These are phyloP conservation scores for Rhododendron kiyosumense DNA, from an alignment of 148 eudicot species.

Conservation along the genomic window DNA sequence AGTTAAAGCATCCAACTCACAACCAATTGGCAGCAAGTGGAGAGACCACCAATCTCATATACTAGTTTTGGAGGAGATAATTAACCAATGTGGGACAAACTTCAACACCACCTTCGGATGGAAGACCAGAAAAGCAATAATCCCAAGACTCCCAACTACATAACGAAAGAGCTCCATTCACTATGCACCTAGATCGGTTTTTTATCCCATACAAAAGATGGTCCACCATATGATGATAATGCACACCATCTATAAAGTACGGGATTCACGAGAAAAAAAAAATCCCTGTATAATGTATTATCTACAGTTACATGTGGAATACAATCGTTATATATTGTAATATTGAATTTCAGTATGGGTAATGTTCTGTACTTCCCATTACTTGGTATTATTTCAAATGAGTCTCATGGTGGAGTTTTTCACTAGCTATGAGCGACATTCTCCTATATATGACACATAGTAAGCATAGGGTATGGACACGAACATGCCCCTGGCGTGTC, in stretches of 20 bases:
- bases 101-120: neutral
- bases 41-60: neutral
- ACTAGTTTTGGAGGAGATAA: neutral
- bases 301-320: neutral
- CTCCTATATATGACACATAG: neutral
- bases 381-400: neutral
- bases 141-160: neutral
- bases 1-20: neutral
- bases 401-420: neutral
- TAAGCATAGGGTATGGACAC: neutral
- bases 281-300: neutral
- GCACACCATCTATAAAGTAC: neutral
- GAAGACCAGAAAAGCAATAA: neutral
- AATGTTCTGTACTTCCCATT: neutral
- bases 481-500: neutral
- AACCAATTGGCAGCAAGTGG: neutral
- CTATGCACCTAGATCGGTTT: too few relatives aligned
- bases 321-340: neutral
- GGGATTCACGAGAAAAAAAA: too few relatives aligned
- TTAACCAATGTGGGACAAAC: neutral
- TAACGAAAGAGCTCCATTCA: neutral
- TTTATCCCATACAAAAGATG: neutral
- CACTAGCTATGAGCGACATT: neutral
- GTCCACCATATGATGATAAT: neutral
- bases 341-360: neutral